These are phyloP conservation scores for Yarrowia osloensis DNA, from an alignment of 805 yeast species.

Conservation along the genomic window DNA sequence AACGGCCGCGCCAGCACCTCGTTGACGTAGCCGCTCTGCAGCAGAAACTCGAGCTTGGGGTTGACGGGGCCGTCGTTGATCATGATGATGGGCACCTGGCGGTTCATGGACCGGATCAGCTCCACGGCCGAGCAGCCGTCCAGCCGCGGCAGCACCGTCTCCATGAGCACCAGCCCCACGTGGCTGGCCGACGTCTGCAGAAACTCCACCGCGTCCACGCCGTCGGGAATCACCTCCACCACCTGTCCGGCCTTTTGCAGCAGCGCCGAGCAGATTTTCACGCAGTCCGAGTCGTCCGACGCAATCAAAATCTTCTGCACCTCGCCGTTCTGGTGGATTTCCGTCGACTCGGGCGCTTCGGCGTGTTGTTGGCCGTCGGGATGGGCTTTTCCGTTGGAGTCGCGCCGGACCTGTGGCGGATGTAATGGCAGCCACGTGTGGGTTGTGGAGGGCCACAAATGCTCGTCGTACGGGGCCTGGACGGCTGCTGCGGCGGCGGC, in stretches of 20 bases:
- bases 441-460: conserved; percentile 1
- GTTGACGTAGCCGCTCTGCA: conserved; percentile 57
- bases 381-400: conserved; percentile 7
- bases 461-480: neutral
- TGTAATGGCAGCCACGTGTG: conserved; percentile 18
- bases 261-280: conserved; percentile 79
- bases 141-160: conserved; percentile 56
- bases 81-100: conserved; percentile 77
- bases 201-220: conserved; percentile 74
- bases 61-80: conserved; percentile 41
- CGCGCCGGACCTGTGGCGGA: conserved; percentile 5
- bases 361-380: neutral
- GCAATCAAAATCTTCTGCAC: conserved; percentile 48
- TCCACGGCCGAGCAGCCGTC: conserved; percentile 85
- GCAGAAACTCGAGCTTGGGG: conserved; percentile 32
- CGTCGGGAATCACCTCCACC: conserved; percentile 91
- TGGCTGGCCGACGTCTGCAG: conserved; percentile 64
- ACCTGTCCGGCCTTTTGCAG: conserved; percentile 86
- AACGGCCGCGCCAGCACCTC: conserved; percentile 94
- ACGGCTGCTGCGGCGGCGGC: neutral
- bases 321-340: conserved; percentile 16
- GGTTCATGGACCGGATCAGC: conserved; percentile 78
- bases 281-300: conserved; percentile 63
- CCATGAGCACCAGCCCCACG: conserved; percentile 59
- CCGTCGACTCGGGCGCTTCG: neutral